Percentiles rank a stretch among this genome's conserved stretches.
These are phyloP conservation scores for Phytophthora lateralis DNA, from an alignment of 352 stramenopile species.

Conservation along the genomic window DNA sequence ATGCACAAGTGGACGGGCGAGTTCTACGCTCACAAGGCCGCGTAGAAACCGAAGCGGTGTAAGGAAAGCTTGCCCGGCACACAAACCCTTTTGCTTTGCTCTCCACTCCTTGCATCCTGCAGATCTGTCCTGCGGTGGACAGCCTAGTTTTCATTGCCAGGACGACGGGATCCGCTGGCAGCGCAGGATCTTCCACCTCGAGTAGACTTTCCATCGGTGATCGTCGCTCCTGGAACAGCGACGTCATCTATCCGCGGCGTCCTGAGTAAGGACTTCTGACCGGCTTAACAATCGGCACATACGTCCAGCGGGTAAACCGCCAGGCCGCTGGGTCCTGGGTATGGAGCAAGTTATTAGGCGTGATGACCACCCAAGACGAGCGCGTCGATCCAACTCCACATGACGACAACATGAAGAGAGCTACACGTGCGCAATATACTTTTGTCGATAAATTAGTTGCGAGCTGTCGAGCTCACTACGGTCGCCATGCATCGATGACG, in stretches of 20 bases:
- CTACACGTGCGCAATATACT: slow-evolving; percentile 15
- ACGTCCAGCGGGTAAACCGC: too few relatives aligned
- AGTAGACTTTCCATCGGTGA: background rate
- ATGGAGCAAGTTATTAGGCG: background rate
- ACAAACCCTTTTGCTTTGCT: slow-evolving; percentile 7
- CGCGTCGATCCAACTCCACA: too few relatives aligned
- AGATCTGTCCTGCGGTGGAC: slow-evolving; percentile 5
- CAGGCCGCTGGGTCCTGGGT: too few relatives aligned
- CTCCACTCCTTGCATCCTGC: background rate
- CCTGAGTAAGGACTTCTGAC: too few relatives aligned
- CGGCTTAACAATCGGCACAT: background rate
- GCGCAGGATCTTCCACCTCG: slow-evolving; percentile 5
- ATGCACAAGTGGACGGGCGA: slow-evolving; percentile 62
- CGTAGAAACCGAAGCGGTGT: slow-evolving; percentile 12
- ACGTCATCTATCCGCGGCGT: too few relatives aligned
- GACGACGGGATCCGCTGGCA: slow-evolving; percentile 17
- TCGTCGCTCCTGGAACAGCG: background rate
- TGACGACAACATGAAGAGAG: too few relatives aligned
- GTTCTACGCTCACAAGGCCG: slow-evolving; percentile 30
- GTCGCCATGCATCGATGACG: slow-evolving; percentile 10
- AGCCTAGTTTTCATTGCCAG: slow-evolving; percentile 26
- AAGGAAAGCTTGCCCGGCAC: slow-evolving; percentile 4
- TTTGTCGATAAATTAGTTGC: slow-evolving; percentile 35
- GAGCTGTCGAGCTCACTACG: slow-evolving; percentile 20
- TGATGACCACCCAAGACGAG: too few relatives aligned